These are phyloP conservation scores for Ceratocystis albifundus DNA, from an alignment of 2,329 filamentous ascomycete genomes.

Conservation along the genomic window DNA sequence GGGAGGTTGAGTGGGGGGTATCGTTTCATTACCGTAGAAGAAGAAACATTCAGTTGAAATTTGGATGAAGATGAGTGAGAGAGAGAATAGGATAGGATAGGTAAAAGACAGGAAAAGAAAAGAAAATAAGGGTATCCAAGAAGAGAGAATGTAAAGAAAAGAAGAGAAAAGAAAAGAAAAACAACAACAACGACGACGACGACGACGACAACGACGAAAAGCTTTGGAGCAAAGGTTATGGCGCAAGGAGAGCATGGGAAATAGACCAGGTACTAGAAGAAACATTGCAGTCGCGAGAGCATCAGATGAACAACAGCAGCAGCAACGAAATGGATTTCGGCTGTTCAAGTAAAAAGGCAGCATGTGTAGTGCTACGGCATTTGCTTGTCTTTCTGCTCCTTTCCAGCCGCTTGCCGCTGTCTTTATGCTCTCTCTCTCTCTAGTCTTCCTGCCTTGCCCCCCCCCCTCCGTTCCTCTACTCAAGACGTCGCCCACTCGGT, in stretches of 20 bases:
- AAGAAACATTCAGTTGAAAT: conserved; percentile 7
- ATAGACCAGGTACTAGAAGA: background rate
- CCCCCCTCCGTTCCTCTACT: conserved; percentile 19
- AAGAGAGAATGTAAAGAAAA: conserved; percentile 2
- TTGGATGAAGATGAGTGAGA: background rate
- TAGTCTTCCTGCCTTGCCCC: background rate
- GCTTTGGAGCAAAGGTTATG: background rate
- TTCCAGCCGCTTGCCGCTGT: too few relatives aligned
- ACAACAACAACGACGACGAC: background rate
- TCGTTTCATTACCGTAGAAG: conserved; percentile 15
- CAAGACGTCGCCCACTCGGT: conserved; percentile 71
- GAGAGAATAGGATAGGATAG: background rate
- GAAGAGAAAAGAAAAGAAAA: conserved; percentile 3
- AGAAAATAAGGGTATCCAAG: conserved; percentile 14
- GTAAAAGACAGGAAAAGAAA: background rate
- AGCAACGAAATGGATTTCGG: too few relatives aligned
- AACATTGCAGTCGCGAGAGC: background rate
- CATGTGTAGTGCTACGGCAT: too few relatives aligned
- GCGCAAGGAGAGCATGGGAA: background rate
- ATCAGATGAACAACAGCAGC: too few relatives aligned
- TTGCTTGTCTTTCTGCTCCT: too few relatives aligned
- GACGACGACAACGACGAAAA: background rate
- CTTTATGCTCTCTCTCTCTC: background rate
- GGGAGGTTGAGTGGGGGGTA: conserved; percentile 7
- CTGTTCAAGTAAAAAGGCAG: too few relatives aligned